These are phyloP conservation scores for Lathyrus oleraceus DNA, from an alignment of 306 rosid genomes.

Conservation along the genomic window DNA sequence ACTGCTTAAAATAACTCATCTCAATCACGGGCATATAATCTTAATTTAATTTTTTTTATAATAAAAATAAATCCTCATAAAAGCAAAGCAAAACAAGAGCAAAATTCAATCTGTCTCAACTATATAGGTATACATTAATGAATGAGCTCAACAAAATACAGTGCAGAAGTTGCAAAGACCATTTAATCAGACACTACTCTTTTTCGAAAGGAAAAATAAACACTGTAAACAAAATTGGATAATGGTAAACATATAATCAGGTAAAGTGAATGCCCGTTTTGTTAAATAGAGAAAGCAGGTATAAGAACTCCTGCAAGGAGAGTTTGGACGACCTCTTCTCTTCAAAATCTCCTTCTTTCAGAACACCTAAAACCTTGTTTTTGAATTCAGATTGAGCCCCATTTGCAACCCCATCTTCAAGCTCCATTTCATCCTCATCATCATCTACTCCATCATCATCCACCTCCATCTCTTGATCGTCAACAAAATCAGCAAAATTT, in stretches of 20 bases:
- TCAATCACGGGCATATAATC: no score
- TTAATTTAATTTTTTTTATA: no score
- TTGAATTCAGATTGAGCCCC: constrained; percentile 79
- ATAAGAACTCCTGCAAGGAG: constrained; percentile 70
- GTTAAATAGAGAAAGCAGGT: constrained; percentile 76
- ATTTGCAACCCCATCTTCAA: constrained; percentile 58
- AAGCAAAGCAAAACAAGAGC: background rate
- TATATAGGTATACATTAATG: background rate
- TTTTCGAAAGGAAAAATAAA: background rate
- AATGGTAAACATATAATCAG: constrained; percentile 37
- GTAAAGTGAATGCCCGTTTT: constrained; percentile 81
- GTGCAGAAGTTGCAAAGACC: background rate
- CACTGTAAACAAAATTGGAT: background rate
- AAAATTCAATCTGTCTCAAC: background rate
- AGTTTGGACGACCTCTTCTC: constrained; percentile 90
- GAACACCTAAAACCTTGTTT: constrained; percentile 63
- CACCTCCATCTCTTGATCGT: constrained; percentile 51
- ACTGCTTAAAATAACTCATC: no score
- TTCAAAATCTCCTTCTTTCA: constrained; percentile 82
- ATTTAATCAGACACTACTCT: background rate
- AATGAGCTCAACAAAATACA: constrained; percentile 20
- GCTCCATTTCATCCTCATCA: constrained; percentile 61
- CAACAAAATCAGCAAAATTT: constrained; percentile 50
- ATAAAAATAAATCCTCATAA: background rate
- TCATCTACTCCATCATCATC: constrained; percentile 59